Base-by-base conservation (phyloP, 352 stramenopile species). In the Pilasporangium apinafurcum region DNA sequence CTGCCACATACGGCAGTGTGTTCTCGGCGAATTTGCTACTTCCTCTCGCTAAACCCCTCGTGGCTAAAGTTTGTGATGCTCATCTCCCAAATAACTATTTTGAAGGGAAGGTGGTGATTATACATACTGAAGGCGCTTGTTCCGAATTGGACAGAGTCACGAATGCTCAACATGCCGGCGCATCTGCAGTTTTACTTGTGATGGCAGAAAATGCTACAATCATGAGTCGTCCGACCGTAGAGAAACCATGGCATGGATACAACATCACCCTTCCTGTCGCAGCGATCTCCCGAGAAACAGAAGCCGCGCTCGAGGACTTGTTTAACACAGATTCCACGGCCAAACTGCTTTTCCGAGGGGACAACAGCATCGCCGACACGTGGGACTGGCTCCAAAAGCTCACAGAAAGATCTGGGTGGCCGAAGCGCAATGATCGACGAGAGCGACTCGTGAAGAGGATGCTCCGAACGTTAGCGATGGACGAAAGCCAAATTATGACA, bases 241-340 rank as follows among this genome's bases (percentile, higher is more conserved):
- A 44, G n/a, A 53, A 76, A 17, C 54, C 31, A 39, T 88, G 76
- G 76, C 37, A 68, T 13, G 72, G 47, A 13, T 88, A 88, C 69
- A 86, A 88, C 47, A 73, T 86, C 42, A 83, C 69, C 13, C 82
- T 86, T 24, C 54, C 65, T 7, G 60, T 68, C 5, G 54, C 58
- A 6, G 50, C 53, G 12, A 54, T 88, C 16, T 73, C 72, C 4
- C 53, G 34, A 4, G 25, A 42, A 9, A 86, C 68, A 5, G 46
- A 50, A 4, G 21, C 30, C 10, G 61, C 42, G 8, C 37, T 87
- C 8, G 22, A 43, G 5, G 47, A 43, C 21, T 30, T 65, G 2
- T 37, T 45, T 9, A 44, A 61, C 12, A 18, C 35, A 13, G 36
- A 45, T n/a, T 38, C 48, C 10, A 29, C 35, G 10, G 37, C 34